phyloP scores from a whole-genome alignment of 164 flowering plant genomes.

The Santalum album region DNA sequence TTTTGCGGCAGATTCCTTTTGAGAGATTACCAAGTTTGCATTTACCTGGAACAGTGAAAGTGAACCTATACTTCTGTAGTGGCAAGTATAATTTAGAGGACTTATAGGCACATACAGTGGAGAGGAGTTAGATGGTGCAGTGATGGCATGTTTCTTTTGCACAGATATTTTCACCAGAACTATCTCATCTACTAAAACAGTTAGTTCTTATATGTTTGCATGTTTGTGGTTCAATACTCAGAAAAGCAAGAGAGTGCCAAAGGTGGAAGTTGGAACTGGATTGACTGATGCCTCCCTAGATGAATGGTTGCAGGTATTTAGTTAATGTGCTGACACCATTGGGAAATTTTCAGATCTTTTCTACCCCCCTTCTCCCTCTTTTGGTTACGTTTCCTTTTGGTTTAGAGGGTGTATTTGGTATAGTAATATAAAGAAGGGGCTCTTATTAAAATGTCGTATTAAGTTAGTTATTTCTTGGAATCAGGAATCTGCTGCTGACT shows the following conservation, averaged over 20 bases:
- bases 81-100: too few relatives aligned
- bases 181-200: too few relatives aligned
- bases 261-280: conserved; percentile 88
- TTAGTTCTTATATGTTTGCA: background rate
- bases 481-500: background rate
- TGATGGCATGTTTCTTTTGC: too few relatives aligned
- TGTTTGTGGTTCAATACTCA: conserved; percentile 15
- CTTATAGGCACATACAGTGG: too few relatives aligned
- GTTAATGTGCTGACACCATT: too few relatives aligned
- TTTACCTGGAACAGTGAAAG: too few relatives aligned
- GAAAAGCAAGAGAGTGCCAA: conserved; percentile 84
- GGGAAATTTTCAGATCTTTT: background rate
- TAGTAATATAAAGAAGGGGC: background rate
- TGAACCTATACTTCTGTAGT: too few relatives aligned
- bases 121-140: too few relatives aligned
- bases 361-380: background rate
- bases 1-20: too few relatives aligned
- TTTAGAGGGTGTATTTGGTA: background rate
- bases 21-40: too few relatives aligned
- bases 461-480: background rate
- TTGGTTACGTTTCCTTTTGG: background rate
- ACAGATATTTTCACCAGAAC: too few relatives aligned
- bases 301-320: conserved; percentile 86
- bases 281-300: conserved; percentile 70
- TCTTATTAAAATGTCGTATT: background rate